phyloP scores from a whole-genome alignment of 2,329 filamentous ascomycete genomes.

The Neocatenulostroma microsporum region DNA sequence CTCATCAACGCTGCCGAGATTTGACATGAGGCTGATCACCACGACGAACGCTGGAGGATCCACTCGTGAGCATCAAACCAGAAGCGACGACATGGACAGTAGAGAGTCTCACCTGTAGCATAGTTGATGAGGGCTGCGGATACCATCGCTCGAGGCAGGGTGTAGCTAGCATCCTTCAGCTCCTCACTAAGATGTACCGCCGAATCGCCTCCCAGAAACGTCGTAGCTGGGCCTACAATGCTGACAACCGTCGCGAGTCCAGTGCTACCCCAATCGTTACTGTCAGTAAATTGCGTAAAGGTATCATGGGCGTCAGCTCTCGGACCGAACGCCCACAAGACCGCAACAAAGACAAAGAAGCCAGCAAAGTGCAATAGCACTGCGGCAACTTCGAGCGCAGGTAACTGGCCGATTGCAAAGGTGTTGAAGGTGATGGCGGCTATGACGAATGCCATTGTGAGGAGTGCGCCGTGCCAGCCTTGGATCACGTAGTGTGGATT shows the following conservation, averaged over 20 bases:
- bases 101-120: slow-evolving; percentile 18
- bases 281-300: slow-evolving; percentile 21
- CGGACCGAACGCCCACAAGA: slow-evolving; percentile 20
- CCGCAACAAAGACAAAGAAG: slow-evolving; percentile 24
- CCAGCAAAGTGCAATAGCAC: slow-evolving; percentile 23
- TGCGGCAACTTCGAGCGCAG: slow-evolving; percentile 23
- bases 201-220: slow-evolving; percentile 33
- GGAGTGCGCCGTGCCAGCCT: slow-evolving; percentile 13
- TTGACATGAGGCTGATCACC: slow-evolving; percentile 25
- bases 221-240: slow-evolving; percentile 27
- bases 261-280: slow-evolving; percentile 18
- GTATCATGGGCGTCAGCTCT: slow-evolving; percentile 12
- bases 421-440: slow-evolving; percentile 25
- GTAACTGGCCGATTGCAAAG: slow-evolving; percentile 22
- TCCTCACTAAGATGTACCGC: slow-evolving; percentile 32
- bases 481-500: slow-evolving; percentile 18
- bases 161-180: slow-evolving; percentile 22
- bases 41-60: slow-evolving; percentile 13
- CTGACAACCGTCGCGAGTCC: slow-evolving; percentile 22
- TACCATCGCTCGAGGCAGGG: slow-evolving; percentile 26
- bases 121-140: slow-evolving; percentile 25
- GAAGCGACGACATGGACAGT: background rate
- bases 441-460: slow-evolving; percentile 4
- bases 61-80: too few species aligned
- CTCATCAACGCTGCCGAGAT: slow-evolving; percentile 19